A percentile compares a stretch with the other conserved stretches of the same genome.
Conservation (phyloP, 257 asterid genomes). For the Leonotis leonurus region DNA sequence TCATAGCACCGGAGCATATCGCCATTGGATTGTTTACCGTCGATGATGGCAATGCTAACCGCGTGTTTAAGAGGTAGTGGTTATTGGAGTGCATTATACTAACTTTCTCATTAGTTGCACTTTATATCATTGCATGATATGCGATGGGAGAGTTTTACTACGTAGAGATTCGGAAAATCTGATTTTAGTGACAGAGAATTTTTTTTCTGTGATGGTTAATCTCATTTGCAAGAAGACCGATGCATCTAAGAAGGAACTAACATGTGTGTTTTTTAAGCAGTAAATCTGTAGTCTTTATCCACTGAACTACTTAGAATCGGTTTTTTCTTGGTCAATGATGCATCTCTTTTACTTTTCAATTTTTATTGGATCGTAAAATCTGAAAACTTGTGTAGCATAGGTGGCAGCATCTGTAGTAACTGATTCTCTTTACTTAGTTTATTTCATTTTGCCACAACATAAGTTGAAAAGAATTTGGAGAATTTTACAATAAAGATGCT, state of each 20-base stretch:
- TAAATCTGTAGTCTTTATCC: neutral
- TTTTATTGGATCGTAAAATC: neutral
- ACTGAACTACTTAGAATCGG: neutral
- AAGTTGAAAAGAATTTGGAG: neutral
- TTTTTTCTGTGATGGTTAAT: too few species aligned
- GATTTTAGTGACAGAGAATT: too few species aligned
- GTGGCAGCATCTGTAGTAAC: too few species aligned
- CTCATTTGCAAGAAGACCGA: too few species aligned
- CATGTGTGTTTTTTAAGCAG: too few species aligned
- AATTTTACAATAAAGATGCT: neutral
- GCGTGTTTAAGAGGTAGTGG: slow-evolving; percentile 72
- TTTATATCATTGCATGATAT: too few species aligned
- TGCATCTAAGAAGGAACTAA: too few species aligned
- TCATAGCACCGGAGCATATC: slow-evolving; percentile 87
- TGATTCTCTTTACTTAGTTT: neutral
- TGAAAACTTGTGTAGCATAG: neutral
- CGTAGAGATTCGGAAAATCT: too few species aligned
- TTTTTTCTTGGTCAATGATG: neutral
- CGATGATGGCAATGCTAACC: slow-evolving; percentile 79
- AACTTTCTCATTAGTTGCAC: too few species aligned
- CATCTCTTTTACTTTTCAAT: neutral
- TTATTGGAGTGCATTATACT: neutral
- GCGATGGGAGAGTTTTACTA: too few species aligned
- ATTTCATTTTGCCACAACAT: neutral
- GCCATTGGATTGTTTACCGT: slow-evolving; percentile 86